Conservation (phyloP, 441 rosid genomes). For the Populus hybrid region DNA sequence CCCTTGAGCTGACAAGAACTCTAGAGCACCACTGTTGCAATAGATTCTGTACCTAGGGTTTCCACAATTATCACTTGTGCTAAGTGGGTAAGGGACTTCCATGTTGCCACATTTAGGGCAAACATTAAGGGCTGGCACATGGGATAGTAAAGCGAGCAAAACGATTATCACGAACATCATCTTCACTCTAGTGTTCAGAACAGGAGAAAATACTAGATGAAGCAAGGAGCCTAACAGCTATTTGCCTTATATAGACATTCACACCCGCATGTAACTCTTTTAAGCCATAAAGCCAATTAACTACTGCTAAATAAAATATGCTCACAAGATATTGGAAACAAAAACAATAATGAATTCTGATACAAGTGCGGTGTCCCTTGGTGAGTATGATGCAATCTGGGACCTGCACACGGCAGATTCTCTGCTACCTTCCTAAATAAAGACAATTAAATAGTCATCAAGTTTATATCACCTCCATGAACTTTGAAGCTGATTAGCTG, state of each 20-base stretch:
- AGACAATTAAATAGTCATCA: not conserved
- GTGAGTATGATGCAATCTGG: constrained; percentile 8
- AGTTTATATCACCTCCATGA: constrained; percentile 25
- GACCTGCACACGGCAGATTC: constrained; percentile 7
- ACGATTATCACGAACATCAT: constrained; percentile 26
- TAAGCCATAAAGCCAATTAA: not conserved
- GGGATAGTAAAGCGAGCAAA: constrained; percentile 26
- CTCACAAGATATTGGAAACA: not conserved
- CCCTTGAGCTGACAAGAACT: constrained; percentile 40
- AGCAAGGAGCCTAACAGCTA: constrained; percentile 15
- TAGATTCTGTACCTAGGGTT: constrained; percentile 43
- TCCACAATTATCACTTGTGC: constrained; percentile 49
- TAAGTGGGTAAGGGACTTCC: constrained; percentile 58
- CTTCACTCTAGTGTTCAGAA: not conserved
- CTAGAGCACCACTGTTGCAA: constrained; percentile 37
- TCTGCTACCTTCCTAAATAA: not conserved
- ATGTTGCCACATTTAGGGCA: constrained; percentile 55
- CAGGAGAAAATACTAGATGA: not conserved
- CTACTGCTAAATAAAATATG: not conserved
- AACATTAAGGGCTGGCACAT: constrained; percentile 25
- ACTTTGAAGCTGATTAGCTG: constrained; percentile 39
- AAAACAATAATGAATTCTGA: not conserved
- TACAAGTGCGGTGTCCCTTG: constrained; percentile 9
- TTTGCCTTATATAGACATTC: constrained; percentile 14
- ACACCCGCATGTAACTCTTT: not conserved